phyloP scores from a whole-genome alignment of 1,284 basidiomycete genomes.

The Wolfiporia cocos region DNA sequence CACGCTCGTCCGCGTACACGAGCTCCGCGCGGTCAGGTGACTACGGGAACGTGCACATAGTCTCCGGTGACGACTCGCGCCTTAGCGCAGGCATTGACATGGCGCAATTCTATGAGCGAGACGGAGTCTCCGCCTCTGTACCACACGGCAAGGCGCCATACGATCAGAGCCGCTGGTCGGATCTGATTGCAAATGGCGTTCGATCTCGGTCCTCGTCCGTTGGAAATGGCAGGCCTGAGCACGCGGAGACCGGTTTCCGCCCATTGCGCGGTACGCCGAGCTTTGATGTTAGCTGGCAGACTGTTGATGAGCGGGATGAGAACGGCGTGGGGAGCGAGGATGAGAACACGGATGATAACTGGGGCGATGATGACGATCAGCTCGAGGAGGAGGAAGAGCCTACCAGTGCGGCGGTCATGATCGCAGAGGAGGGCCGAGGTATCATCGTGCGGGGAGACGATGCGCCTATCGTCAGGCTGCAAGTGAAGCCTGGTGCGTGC shows the following conservation, averaged over 20 bases:
- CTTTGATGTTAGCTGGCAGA: slow-evolving; percentile 69
- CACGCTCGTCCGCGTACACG: slow-evolving; percentile 72
- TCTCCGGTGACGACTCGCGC: slow-evolving; percentile 45
- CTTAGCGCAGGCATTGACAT: slow-evolving; percentile 54
- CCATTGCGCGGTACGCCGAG: slow-evolving; percentile 54
- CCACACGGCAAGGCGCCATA: slow-evolving; percentile 37
- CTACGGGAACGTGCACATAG: slow-evolving; percentile 59
- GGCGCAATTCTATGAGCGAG: slow-evolving; percentile 50
- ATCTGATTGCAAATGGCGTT: slow-evolving; percentile 50
- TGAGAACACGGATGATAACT: slow-evolving; percentile 61
- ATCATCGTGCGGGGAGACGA: slow-evolving; percentile 70
- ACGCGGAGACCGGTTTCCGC: slow-evolving; percentile 32
- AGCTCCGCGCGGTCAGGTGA: slow-evolving; percentile 62
- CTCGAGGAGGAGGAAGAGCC: slow-evolving; percentile 52
- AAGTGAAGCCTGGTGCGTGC: slow-evolving; percentile 60
- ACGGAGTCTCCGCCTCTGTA: slow-evolving; percentile 38
- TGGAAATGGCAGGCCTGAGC: slow-evolving; percentile 39
- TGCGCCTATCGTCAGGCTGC: slow-evolving; percentile 51
- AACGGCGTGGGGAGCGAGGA: slow-evolving; percentile 61
- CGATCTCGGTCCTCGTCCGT: slow-evolving; percentile 67
- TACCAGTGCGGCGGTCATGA: slow-evolving; percentile 65
- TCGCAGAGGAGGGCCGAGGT: slow-evolving; percentile 78
- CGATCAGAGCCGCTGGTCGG: slow-evolving; percentile 59
- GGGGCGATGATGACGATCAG: slow-evolving; percentile 41
- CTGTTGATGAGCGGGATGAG: slow-evolving; percentile 69